phyloP scores from a whole-genome alignment of 2,329 filamentous ascomycete species.

The Truncatella angustata region DNA sequence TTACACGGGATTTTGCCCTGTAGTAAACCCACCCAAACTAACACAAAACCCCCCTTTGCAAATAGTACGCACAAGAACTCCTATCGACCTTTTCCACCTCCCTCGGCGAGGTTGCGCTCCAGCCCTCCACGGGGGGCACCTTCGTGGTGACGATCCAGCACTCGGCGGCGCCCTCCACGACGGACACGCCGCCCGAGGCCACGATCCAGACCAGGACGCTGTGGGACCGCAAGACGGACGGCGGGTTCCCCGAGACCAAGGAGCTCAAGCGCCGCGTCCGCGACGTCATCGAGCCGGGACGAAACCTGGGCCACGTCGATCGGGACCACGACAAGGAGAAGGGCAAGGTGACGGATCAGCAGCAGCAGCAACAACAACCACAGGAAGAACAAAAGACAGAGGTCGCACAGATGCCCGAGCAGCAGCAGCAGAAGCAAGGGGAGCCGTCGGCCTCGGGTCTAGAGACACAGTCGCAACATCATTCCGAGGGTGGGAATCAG shows the following conservation, averaged over 20 bases:
- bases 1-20: too few species aligned
- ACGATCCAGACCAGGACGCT: slow-evolving; percentile 51
- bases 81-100: slow-evolving; percentile 85
- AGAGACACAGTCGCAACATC: neutral
- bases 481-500: too few species aligned
- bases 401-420: slow-evolving; percentile 1
- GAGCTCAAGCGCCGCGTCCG: slow-evolving; percentile 82
- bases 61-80: slow-evolving; percentile 87
- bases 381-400: neutral
- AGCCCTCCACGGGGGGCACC: slow-evolving; percentile 79
- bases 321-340: slow-evolving; percentile 35
- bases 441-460: neutral
- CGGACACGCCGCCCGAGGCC: slow-evolving; percentile 22
- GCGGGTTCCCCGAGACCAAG: slow-evolving; percentile 93
- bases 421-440: neutral
- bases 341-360: too few species aligned
- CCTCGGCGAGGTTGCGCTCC: slow-evolving; percentile 83
- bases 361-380: neutral
- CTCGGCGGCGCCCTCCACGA: slow-evolving; percentile 13
- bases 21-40: too few species aligned
- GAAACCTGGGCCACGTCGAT: slow-evolving; percentile 81
- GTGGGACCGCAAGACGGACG: slow-evolving; percentile 86
- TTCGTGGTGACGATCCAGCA: slow-evolving; percentile 69
- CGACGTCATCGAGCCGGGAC: slow-evolving; percentile 75
- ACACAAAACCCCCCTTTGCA: neutral